Conservation (phyloP, 139 green algal species). For the Pseudopediastrum boryanum region DNA sequence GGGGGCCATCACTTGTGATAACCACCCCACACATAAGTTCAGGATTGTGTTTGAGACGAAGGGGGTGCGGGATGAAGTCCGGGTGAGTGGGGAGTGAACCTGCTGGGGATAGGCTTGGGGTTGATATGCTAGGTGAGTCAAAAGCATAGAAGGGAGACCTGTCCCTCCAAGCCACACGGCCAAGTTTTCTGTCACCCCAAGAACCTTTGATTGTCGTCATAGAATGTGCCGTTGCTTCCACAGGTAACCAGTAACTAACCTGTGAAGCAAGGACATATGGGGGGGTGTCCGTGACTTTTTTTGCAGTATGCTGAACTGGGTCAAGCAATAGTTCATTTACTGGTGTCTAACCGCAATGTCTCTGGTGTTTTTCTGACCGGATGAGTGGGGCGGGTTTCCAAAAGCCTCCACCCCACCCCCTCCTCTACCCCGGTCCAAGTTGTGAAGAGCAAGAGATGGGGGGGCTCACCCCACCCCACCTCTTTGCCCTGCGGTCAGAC, state of each 20-base stretch:
- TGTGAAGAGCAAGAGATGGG: too few species aligned
- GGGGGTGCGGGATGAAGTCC: constrained; percentile 49
- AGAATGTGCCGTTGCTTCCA: background rate
- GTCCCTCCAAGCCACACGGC: background rate
- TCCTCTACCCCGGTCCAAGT: too few species aligned
- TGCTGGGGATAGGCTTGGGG: background rate
- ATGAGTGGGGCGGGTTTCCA: too few species aligned
- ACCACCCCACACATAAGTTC: constrained; percentile 41
- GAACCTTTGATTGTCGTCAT: background rate
- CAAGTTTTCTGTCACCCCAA: background rate
- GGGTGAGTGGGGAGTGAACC: background rate
- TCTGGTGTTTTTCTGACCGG: too few species aligned
- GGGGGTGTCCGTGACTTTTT: too few species aligned
- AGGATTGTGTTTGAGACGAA: constrained; percentile 52
- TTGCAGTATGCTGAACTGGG: too few species aligned
- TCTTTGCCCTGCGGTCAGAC: too few species aligned
- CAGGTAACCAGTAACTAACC: background rate
- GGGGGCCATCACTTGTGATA: background rate
- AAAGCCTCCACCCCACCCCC: too few species aligned
- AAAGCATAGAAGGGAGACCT: background rate
- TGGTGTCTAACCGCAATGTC: too few species aligned
- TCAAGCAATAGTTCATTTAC: too few species aligned
- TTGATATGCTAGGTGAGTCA: background rate
- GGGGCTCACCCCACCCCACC: too few species aligned
- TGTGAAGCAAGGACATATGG: background rate